Evolutionary conservation across 1,284 basidiomycete species (phyloP), one percentile per base, ranked within the genome.

Genomic region (Chalciporus sp.): DNA sequence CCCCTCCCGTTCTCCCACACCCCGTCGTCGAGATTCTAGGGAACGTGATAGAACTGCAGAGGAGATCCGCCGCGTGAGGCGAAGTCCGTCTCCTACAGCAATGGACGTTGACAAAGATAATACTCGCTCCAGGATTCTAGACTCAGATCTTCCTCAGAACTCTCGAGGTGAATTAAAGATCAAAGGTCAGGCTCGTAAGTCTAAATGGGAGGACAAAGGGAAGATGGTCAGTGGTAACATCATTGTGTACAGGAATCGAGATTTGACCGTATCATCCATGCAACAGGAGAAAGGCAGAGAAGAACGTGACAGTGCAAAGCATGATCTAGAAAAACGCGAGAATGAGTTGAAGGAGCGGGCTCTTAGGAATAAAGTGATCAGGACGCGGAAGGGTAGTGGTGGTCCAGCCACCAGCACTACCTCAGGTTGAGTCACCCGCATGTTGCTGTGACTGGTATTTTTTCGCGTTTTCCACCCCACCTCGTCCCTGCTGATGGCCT

Each of bases 321-420:
- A 55, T 49, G 85, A 84, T 51, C 71, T 90, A 29, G 82, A 82
- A 60, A 79, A 74, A 62, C 71, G 84, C 53, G 88, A 90, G 63
- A 90, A 80, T 61, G 88, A 91, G 64, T 67, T 91, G 46, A 90
- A 90, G 65, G 88, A 91, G 62, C 81, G 75, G 65, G 88, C 88
- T n/a, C 68, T 91, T 63, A 79, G 88, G 61, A 90, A 90, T 64
- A 91, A 91, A 65, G 88, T 91, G 51, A 81, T 91, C 60, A 77
- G 86, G 61, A 85, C 84, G 31, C 75, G 88, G 60, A 89, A 86
- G 67, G 66, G 68, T 26, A 76, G 70, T 51, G 64, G 64, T 29
- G 58, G 55, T 17, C 45, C 46, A 42, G 57, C 56, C 14, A 42
- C 12, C 1, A 48, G 63, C 5, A 12, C n/a, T n/a, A 29, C 29